Conservation (phyloP, 2,329 filamentous ascomycete species). For the Sarocladium strictum region DNA sequence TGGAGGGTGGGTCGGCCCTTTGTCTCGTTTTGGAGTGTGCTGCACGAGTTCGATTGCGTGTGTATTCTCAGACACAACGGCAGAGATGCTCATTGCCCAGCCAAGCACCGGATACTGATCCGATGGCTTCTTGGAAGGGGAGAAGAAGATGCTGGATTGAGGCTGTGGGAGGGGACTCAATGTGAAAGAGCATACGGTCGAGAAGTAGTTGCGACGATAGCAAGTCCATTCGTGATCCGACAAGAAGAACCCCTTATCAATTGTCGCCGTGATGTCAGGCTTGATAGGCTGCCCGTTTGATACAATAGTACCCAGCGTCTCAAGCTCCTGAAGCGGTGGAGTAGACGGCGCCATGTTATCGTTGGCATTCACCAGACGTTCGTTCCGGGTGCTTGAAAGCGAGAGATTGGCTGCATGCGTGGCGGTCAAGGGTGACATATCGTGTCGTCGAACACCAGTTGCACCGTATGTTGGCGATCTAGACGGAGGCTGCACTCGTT, state of each 20-base stretch:
- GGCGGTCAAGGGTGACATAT: slow-evolving; percentile 36
- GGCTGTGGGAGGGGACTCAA: slow-evolving; percentile 44
- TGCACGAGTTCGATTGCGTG: slow-evolving; percentile 82
- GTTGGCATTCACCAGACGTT: background rate
- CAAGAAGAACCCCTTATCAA: slow-evolving; percentile 86
- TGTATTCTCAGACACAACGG: slow-evolving; percentile 69
- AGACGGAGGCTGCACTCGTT: slow-evolving; percentile 42
- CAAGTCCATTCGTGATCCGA: slow-evolving; percentile 84
- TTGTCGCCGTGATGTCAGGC: slow-evolving; percentile 69
- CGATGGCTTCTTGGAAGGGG: slow-evolving; percentile 22
- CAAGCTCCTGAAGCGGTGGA: slow-evolving; percentile 46
- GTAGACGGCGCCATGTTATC: slow-evolving; percentile 21
- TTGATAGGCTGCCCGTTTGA: slow-evolving; percentile 41
- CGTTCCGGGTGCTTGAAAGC: background rate
- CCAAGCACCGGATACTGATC: slow-evolving; percentile 61
- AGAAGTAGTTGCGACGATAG: slow-evolving; percentile 88
- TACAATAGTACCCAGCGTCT: slow-evolving; percentile 41
- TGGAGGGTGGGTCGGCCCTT: slow-evolving; percentile 73
- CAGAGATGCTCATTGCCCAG: slow-evolving; percentile 80
- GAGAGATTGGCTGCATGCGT: background rate
- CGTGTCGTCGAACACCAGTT: slow-evolving; percentile 40
- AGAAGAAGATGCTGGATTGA: slow-evolving; percentile 23
- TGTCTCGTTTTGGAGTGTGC: slow-evolving; percentile 87
- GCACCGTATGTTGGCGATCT: slow-evolving; percentile 47
- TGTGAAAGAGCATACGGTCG: slow-evolving; percentile 72